Conservation (phyloP, 2,329 filamentous ascomycete genomes). For the Aspergillus ibericus region DNA sequence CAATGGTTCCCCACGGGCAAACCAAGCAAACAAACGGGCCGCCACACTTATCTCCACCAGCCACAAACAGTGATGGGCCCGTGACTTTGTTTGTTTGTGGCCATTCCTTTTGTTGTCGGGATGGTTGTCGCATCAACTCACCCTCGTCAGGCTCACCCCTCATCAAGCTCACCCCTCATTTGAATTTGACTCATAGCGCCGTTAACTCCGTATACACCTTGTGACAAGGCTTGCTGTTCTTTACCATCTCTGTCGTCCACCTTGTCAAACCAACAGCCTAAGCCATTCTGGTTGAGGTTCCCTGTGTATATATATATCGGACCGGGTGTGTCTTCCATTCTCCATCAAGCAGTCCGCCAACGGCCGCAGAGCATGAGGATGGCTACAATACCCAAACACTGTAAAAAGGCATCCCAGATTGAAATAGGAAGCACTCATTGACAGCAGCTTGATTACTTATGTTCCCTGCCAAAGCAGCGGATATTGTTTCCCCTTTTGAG, state of each 20-base stretch:
- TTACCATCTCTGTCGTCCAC: not conserved
- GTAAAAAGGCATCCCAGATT: no score
- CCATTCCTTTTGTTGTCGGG: not conserved
- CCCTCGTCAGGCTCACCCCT: no score
- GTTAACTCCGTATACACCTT: not conserved
- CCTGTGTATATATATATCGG: no score
- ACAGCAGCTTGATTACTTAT: not conserved
- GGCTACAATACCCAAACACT: not conserved
- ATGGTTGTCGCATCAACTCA: slow-evolving; percentile 4
- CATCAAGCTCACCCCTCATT: no score
- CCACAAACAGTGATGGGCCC: not conserved
- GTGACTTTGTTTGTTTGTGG: slow-evolving; percentile 2
- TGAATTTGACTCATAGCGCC: not conserved
- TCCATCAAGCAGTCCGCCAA: no score
- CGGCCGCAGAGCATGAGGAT: no score
- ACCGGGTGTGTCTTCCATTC: no score
- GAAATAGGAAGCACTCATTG: no score
- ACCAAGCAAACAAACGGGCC: slow-evolving; percentile 13
- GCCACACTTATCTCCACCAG: not conserved
- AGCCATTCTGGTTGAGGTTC: no score
- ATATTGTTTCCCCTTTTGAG: not conserved
- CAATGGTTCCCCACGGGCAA: slow-evolving; percentile 12
- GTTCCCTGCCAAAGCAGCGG: not conserved
- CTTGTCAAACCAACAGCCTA: no score
- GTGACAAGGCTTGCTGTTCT: not conserved